Percentiles rank a stretch among this genome's conserved stretches.
phyloP scores from a whole-genome alignment of 495 filamentous ascomycete genomes.

The Penicillium robsamsonii region DNA sequence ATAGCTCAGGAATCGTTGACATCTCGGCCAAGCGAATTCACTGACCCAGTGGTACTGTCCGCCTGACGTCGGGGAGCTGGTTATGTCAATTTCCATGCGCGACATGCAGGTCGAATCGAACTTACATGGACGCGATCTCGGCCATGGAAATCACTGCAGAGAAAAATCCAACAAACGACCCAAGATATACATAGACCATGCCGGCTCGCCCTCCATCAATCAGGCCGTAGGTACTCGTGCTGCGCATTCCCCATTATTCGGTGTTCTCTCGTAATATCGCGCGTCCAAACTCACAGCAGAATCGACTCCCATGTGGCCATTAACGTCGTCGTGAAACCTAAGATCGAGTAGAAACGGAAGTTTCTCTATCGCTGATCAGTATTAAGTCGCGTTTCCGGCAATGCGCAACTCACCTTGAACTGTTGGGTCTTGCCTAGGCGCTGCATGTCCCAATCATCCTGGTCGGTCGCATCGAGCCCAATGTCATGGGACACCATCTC shows the following conservation, averaged over 20 bases:
- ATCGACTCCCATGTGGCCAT: conserved; percentile 51
- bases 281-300: conserved; percentile 29
- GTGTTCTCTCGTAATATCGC: not conserved
- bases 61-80: conserved; percentile 40
- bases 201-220: conserved; percentile 47
- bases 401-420: conserved; percentile 29
- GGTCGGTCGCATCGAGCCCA: conserved; percentile 20
- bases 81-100: conserved; percentile 2
- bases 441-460: conserved; percentile 41
- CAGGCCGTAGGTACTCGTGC: conserved; percentile 39
- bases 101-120: not conserved
- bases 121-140: conserved; percentile 48
- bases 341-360: conserved; percentile 46
- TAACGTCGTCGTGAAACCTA: conserved; percentile 47
- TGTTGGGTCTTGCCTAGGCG: conserved; percentile 42
- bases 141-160: conserved; percentile 44
- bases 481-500: conserved; percentile 22
- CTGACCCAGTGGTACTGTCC: conserved; percentile 54
- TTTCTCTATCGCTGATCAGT: conserved; percentile 35
- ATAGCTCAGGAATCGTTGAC: conserved; percentile 47
- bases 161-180: conserved; percentile 40
- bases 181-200: conserved; percentile 49
- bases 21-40: conserved; percentile 40
- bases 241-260: conserved; percentile 5
- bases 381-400: conserved; percentile 1